phyloP scores from a whole-genome alignment of 306 rosid species.

The Cicer bijugum region DNA sequence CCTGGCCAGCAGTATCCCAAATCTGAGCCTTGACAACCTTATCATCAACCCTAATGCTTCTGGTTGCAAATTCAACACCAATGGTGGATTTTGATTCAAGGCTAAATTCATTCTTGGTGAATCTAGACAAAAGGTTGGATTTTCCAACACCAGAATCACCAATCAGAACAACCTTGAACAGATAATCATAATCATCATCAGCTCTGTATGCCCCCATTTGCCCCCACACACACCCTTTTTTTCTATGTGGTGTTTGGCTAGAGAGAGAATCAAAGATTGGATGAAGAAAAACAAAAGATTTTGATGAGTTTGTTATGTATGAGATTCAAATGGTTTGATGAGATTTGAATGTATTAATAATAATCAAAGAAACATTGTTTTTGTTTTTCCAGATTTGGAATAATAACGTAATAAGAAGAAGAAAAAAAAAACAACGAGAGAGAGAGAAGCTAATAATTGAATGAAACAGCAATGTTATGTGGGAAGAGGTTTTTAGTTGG shows the following conservation, averaged over 20 bases:
- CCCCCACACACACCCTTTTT: conserved; percentile 28
- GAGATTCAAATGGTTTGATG: conserved; percentile 37
- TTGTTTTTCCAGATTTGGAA: conserved; percentile 38
- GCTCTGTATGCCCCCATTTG: conserved; percentile 77
- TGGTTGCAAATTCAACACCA: conserved; percentile 90
- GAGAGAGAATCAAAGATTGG: conserved; percentile 39
- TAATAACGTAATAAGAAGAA: conserved; percentile 18
- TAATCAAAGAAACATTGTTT: neutral
- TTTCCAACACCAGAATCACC: conserved; percentile 93
- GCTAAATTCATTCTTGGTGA: conserved; percentile 79
- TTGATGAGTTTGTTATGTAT: neutral
- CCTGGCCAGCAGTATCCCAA: conserved; percentile 97
- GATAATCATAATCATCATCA: conserved; percentile 83
- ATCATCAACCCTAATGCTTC: conserved; percentile 80
- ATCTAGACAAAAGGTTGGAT: conserved; percentile 82
- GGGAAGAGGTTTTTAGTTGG: conserved; percentile 38
- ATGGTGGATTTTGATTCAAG: conserved; percentile 84
- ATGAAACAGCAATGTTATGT: conserved; percentile 39
- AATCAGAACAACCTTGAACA: conserved; percentile 82
- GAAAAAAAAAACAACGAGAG: neutral
- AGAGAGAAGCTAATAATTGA: conserved; percentile 21
- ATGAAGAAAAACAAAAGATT: neutral
- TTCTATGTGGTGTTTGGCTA: conserved; percentile 38
- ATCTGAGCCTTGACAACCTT: conserved; percentile 93
- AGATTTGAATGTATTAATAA: conserved; percentile 20